These are phyloP conservation scores for Elongisporangium anandrum DNA, from an alignment of 352 stramenopile genomes.

Conservation along the genomic window DNA sequence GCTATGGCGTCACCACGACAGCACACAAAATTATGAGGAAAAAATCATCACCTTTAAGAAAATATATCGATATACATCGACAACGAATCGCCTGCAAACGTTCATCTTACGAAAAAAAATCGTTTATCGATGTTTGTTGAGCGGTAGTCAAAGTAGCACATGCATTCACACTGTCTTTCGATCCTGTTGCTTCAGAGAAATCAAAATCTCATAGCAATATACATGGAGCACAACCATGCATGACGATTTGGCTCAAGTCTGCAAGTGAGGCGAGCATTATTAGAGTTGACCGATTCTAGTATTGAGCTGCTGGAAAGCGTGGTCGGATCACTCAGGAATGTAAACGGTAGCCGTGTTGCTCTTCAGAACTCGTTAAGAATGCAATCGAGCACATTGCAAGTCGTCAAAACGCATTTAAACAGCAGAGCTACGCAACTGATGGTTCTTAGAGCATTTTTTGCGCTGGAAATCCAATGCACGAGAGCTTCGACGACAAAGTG, in stretches of 20 bases:
- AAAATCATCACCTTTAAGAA: no score
- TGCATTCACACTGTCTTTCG: conserved; percentile 17
- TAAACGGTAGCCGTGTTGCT: conserved; percentile 23
- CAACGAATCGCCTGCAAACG: conserved; percentile 21
- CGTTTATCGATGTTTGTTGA: conserved; percentile 35
- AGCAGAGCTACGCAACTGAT: conserved; percentile 30
- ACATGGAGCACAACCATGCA: conserved; percentile 3
- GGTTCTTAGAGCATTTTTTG: conserved; percentile 29
- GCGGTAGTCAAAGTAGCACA: conserved; percentile 30
- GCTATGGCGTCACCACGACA: no score
- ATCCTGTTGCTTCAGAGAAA: neutral
- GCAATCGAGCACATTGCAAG: conserved; percentile 13
- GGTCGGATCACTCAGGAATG: conserved; percentile 32
- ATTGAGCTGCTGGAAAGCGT: conserved; percentile 39
- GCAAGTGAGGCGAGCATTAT: conserved; percentile 10
- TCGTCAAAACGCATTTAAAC: conserved; percentile 15
- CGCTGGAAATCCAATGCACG: conserved; percentile 29
- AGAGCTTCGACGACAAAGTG: neutral
- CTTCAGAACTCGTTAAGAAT: conserved; percentile 23
- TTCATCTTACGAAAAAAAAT: conserved; percentile 28
- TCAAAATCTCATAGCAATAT: neutral
- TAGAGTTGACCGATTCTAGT: conserved; percentile 21
- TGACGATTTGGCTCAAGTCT: conserved; percentile 11
- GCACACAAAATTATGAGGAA: no score
- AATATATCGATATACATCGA: no score